Conservation (phyloP, 345 rosid genomes). For the Erodium maritimum region DNA sequence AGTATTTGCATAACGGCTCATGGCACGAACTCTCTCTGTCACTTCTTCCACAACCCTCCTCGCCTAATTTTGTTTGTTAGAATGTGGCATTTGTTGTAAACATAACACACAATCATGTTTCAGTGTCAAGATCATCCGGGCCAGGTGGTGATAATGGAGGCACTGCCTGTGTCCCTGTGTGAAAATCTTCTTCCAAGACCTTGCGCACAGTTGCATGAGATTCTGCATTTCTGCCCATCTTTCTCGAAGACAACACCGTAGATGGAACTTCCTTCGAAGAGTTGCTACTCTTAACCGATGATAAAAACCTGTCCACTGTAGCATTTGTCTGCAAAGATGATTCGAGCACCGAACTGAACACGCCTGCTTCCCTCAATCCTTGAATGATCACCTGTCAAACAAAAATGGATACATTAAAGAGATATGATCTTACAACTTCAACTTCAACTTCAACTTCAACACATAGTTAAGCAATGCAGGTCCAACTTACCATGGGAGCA, state of each 20-base stretch:
- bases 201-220: constrained; percentile 38
- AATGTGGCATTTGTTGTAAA: no score
- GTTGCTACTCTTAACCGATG: constrained; percentile 23
- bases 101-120: constrained; percentile 13
- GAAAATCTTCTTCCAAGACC: constrained; percentile 28
- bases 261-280: constrained; percentile 15
- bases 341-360: constrained; percentile 40
- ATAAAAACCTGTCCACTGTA: constrained; percentile 16
- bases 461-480: not conserved
- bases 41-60: no score
- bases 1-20: no score
- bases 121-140: constrained; percentile 9
- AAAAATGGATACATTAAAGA: not conserved
- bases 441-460: no score
- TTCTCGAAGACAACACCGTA: constrained; percentile 29
- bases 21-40: no score
- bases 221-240: constrained; percentile 26
- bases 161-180: constrained; percentile 29
- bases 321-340: constrained; percentile 22
- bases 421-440: not conserved
- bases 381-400: constrained; percentile 50
- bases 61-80: no score
- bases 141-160: constrained; percentile 65
- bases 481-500: constrained; percentile 67
- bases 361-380: constrained; percentile 67